These are phyloP conservation scores for Pseudocercospora pini-densiflorae DNA, from an alignment of 2,329 filamentous ascomycete species.

Conservation along the genomic window DNA sequence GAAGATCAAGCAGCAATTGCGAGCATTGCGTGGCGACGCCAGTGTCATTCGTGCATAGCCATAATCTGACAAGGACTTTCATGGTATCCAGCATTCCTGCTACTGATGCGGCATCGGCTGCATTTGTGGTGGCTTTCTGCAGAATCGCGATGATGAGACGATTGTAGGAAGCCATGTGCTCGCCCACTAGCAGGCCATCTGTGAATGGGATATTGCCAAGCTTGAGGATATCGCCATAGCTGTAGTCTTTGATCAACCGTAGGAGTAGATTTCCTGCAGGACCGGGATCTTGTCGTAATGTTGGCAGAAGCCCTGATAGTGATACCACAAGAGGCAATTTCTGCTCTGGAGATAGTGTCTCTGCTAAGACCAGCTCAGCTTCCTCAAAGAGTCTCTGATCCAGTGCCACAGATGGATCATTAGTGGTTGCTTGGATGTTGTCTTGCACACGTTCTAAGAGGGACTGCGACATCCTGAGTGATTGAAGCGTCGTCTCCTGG, in stretches of 20 bases:
- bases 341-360: slow-evolving; percentile 41
- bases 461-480: slow-evolving; percentile 24
- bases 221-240: slow-evolving; percentile 53
- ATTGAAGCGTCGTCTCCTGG: background rate
- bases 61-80: slow-evolving; percentile 59
- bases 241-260: slow-evolving; percentile 54
- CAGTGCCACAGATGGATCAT: slow-evolving; percentile 38
- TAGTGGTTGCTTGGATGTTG: slow-evolving; percentile 25
- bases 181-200: slow-evolving; percentile 57
- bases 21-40: slow-evolving; percentile 60
- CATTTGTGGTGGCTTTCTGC: slow-evolving; percentile 57
- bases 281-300: slow-evolving; percentile 62
- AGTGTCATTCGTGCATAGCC: slow-evolving; percentile 61
- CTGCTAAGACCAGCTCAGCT: slow-evolving; percentile 51
- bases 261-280: slow-evolving; percentile 59
- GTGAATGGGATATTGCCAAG: slow-evolving; percentile 50
- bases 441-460: slow-evolving; percentile 21
- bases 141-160: slow-evolving; percentile 60
- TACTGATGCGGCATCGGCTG: slow-evolving; percentile 62
- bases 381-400: slow-evolving; percentile 56
- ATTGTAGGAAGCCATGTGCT: slow-evolving; percentile 56
- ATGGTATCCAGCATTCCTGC: slow-evolving; percentile 62
- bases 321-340: slow-evolving; percentile 46
- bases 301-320: slow-evolving; percentile 56
- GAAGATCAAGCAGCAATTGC: slow-evolving; percentile 56